These are phyloP conservation scores for Exophiala xenobiotica DNA, from an alignment of 2,329 filamentous ascomycete species.

Conservation along the genomic window DNA sequence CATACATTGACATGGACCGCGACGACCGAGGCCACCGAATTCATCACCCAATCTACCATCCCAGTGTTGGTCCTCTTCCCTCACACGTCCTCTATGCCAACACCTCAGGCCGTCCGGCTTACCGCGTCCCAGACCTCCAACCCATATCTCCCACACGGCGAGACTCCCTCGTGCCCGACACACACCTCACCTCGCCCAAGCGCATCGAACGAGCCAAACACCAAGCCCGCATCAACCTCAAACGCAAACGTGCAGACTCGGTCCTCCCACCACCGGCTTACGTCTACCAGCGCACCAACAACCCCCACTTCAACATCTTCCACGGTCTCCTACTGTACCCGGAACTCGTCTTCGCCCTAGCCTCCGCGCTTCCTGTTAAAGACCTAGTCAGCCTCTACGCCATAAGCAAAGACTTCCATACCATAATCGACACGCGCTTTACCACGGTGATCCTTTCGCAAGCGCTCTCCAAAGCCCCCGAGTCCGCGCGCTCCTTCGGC, in stretches of 20 bases:
- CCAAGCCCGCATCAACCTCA: slow-evolving; percentile 17
- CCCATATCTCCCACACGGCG: not conserved
- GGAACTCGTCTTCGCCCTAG: slow-evolving; percentile 57
- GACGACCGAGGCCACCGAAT: slow-evolving; percentile 13
- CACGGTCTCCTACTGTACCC: slow-evolving; percentile 36
- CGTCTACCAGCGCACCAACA: slow-evolving; percentile 25
- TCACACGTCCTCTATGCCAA: slow-evolving; percentile 1
- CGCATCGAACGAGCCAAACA: slow-evolving; percentile 20
- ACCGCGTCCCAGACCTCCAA: not conserved
- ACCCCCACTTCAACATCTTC: slow-evolving; percentile 30
- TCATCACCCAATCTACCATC: not conserved
- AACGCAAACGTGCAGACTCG: slow-evolving; percentile 23
- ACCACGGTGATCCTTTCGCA: slow-evolving; percentile 59
- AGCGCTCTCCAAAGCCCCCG: slow-evolving; percentile 54
- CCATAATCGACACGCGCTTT: slow-evolving; percentile 59
- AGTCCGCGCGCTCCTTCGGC: slow-evolving; percentile 58
- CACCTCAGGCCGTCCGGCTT: not conserved
- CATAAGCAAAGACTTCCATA: slow-evolving; percentile 63
- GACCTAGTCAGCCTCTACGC: slow-evolving; percentile 66
- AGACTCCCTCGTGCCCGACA: slow-evolving; percentile 18
- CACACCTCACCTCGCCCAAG: slow-evolving; percentile 20
- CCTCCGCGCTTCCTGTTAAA: slow-evolving; percentile 52
- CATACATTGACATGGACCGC: slow-evolving; percentile 20
- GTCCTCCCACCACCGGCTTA: slow-evolving; percentile 27
- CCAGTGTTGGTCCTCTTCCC: not conserved